A percentile compares a stretch with the other conserved stretches of the same genome.
Conservation (phyloP, 2,329 filamentous ascomycete species). For the Fusarium papillatum region DNA sequence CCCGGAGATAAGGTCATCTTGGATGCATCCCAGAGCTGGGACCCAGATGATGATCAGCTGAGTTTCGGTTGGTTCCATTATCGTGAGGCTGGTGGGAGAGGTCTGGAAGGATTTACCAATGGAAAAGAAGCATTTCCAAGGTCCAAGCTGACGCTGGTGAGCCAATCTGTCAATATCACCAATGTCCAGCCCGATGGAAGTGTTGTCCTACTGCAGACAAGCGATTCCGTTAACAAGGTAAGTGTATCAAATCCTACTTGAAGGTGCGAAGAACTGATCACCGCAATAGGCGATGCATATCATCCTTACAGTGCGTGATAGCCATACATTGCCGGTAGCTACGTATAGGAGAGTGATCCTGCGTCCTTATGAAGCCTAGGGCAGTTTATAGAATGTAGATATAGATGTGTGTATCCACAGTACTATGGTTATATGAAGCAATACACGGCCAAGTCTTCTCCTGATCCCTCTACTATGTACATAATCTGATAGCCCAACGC, state of each 20-base stretch:
- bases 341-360: background rate
- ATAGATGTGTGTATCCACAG: background rate
- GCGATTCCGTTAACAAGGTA: background rate
- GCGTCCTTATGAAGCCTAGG: background rate
- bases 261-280: background rate
- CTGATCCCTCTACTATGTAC: background rate
- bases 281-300: background rate
- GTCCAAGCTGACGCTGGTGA: background rate
- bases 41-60: background rate
- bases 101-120: background rate
- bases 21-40: conserved; percentile 5
- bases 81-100: background rate
- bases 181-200: background rate
- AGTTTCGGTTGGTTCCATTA: conserved; percentile 2
- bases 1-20: background rate
- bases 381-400: background rate
- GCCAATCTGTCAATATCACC: conserved; percentile 4
- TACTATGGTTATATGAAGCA: background rate
- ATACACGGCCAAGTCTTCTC: background rate
- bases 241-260: background rate
- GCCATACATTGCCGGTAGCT: background rate
- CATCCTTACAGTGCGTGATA: background rate
- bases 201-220: background rate
- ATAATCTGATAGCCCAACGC: too few species aligned
- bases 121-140: background rate